Evolutionary conservation across 495 filamentous ascomycete species (phyloP).

Genomic region (Xylaria sp.): DNA sequence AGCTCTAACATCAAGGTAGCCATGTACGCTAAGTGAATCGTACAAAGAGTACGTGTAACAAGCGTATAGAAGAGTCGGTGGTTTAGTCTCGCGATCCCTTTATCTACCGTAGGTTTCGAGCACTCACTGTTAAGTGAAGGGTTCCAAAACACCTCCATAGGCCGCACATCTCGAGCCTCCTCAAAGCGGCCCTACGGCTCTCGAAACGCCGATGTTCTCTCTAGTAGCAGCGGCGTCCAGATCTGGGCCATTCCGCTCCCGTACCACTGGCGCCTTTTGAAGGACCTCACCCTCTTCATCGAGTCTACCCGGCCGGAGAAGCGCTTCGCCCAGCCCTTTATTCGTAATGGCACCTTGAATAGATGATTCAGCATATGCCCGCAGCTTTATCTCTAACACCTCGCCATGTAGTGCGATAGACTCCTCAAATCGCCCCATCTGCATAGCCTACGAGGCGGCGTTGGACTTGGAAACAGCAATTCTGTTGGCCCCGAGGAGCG

Average conservation of each 20-base stretch:
- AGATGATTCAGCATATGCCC: neutral
- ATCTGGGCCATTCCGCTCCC: neutral
- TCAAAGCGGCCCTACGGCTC: slow-evolving; percentile 3
- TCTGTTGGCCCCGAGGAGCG: neutral
- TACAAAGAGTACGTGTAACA: neutral
- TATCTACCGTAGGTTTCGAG: too few species aligned
- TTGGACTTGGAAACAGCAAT: slow-evolving; percentile 2
- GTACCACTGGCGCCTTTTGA: neutral
- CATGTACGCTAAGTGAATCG: neutral
- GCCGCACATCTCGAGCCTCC: neutral
- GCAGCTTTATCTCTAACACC: neutral
- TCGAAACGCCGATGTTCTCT: neutral
- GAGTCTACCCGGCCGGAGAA: neutral
- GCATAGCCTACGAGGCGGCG: neutral
- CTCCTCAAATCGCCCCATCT: neutral
- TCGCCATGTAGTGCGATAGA: neutral
- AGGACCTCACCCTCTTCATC: neutral
- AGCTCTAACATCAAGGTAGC: too few species aligned
- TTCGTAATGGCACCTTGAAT: neutral
- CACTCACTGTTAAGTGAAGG: too few species aligned
- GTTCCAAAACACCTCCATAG: too few species aligned
- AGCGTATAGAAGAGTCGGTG: neutral
- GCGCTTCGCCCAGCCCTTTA: neutral
- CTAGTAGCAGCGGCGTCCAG: slow-evolving; percentile 6
- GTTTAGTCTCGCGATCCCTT: neutral